Evolutionary conservation across 2,329 filamentous ascomycete genomes (phyloP), one percentile per base, ranked within the genome.

Genomic region (Fonsecaea pugnacius): DNA sequence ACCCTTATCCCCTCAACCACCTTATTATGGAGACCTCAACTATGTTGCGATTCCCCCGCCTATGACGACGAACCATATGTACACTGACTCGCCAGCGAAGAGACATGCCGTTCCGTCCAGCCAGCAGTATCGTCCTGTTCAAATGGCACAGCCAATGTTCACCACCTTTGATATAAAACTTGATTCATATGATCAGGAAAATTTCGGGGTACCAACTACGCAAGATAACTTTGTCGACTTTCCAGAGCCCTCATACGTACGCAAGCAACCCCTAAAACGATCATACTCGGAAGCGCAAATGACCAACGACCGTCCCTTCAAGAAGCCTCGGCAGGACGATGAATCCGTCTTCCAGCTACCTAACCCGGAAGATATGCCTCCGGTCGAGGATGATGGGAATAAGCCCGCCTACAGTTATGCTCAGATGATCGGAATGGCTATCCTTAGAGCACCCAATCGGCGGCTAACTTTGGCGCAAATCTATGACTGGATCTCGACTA

Each of bases 401-500:
- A 98, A 99, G 76, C 95, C 95, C 5, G 85, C 88, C 4, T 92
- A 94, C 78, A 98, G 93, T 79, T 99, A 99, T 75, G 94, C 95
- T 21, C 91, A 90, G 71, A 84, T 99, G 71, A 98, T 98, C 69
- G 95, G 91, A 74, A 97, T 97, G 93, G 92, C 95, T 58, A 97
- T 99, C 72, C 83, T 98, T 24, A 88, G 93, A 67, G 91, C 95
- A 4, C 89, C 91, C 12, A 87, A 89, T 66, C 88, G 92, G 65
- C 89, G 91, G 58, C 83, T 98, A 67, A 98, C 95, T 0, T 84
- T 99, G 18, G 88, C 92, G 30, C 92, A 97, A 77, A 99, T 99
- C 71, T 99, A 98, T 84, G 96, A 96, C 75, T 99, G 95, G 94
- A 98, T 99, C 72, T 96, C 92, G n/a, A 91, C 96, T 75, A 93